phyloP scores from a whole-genome alignment of 2,329 filamentous ascomycete genomes.

The Pseudogymnoascus sp. region DNA sequence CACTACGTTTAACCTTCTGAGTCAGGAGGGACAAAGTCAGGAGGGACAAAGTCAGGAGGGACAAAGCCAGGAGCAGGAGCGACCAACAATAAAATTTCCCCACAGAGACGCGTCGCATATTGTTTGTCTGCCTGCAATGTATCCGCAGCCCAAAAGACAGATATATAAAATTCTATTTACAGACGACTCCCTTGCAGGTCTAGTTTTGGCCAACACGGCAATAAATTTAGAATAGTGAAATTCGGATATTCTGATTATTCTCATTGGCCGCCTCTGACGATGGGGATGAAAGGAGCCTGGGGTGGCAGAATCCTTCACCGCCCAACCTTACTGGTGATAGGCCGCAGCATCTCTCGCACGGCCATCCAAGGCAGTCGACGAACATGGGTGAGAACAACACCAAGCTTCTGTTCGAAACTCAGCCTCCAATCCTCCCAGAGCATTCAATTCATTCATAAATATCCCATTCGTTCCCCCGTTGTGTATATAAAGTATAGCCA shows the following conservation, averaged over 20 bases:
- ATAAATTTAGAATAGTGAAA: neutral
- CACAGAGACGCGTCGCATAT: neutral
- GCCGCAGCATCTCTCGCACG: constrained; percentile 1
- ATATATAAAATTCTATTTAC: constrained; percentile 2
- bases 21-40: neutral
- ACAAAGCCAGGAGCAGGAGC: neutral
- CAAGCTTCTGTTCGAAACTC: neutral
- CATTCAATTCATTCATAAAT: neutral
- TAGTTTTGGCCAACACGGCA: neutral
- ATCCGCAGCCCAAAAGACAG: neutral
- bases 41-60: neutral
- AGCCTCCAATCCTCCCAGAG: neutral
- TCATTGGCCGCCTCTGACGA: neutral
- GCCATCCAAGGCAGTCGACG: constrained; percentile 6
- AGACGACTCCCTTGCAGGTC: neutral
- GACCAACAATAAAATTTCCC: neutral
- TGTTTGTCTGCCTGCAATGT: neutral
- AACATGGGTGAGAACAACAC: neutral
- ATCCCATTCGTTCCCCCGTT: neutral
- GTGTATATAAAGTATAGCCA: constrained; percentile 1
- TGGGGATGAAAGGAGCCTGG: neutral
- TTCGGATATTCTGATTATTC: constrained; percentile 1
- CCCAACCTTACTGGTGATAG: constrained; percentile 1
- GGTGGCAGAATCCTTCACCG: constrained; percentile 6
- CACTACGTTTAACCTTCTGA: constrained; percentile 3